Conservation (phyloP, 768 basidiomycete species). For the Suillus americanus region DNA sequence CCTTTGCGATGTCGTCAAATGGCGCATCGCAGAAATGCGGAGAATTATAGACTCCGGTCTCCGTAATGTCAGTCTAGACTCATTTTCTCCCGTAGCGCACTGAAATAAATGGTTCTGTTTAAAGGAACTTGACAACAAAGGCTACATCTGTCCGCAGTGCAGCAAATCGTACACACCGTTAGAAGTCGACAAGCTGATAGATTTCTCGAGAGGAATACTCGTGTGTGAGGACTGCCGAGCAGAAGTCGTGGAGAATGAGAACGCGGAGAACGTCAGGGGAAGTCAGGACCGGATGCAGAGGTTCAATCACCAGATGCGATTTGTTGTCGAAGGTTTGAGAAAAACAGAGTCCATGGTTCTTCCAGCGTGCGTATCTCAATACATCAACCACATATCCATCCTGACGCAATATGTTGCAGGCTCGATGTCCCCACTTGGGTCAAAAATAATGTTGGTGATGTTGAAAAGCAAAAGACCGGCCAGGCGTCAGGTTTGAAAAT, state of each 20-base stretch:
- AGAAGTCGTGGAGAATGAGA: conserved; percentile 90
- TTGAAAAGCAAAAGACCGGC: conserved; percentile 57
- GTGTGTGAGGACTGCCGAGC: conserved; percentile 86
- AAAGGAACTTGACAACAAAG: conserved; percentile 95
- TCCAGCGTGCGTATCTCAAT: conserved; percentile 60
- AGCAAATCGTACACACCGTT: conserved; percentile 80
- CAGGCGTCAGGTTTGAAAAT: conserved; percentile 63
- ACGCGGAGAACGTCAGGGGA: conserved; percentile 78
- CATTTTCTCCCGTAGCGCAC: not conserved
- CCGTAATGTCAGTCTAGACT: conserved; percentile 64
- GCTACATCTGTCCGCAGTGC: conserved; percentile 95
- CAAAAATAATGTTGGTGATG: conserved; percentile 64
- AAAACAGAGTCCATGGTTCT: conserved; percentile 86
- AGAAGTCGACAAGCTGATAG: conserved; percentile 83
- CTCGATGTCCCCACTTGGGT: conserved; percentile 86
- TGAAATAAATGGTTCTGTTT: not conserved
- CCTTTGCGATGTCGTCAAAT: conserved; percentile 97
- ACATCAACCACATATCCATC: not conserved
- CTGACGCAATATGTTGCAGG: conserved; percentile 35
- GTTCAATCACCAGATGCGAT: conserved; percentile 89
- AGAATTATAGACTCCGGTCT: conserved; percentile 85
- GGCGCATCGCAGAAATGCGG: conserved; percentile 93
- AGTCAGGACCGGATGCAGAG: conserved; percentile 95
- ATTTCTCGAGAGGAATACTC: conserved; percentile 62
- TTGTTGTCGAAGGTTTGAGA: conserved; percentile 83